A percentile compares a stretch with the other conserved stretches of the same genome.
These are phyloP conservation scores for Penicillium psychrofluorescens DNA, from an alignment of 495 filamentous ascomycete genomes.

Conservation along the genomic window DNA sequence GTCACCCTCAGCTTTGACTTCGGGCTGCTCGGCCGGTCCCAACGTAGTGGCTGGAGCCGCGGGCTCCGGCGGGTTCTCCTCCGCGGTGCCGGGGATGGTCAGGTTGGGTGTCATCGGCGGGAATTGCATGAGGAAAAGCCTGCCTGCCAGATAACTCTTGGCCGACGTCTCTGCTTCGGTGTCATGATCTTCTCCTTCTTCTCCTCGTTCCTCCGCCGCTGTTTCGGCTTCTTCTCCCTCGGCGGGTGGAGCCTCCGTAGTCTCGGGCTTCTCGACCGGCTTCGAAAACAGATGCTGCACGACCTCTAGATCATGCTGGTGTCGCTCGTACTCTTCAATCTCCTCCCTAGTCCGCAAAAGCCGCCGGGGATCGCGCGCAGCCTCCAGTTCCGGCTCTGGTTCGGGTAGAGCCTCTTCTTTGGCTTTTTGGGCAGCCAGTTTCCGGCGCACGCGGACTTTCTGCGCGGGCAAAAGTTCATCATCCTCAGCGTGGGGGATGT, in stretches of 20 bases:
- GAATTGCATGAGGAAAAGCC: constrained; percentile 49
- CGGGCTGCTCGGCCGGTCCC: constrained; percentile 4
- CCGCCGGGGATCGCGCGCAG: constrained; percentile 24
- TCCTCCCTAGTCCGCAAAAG: constrained; percentile 38
- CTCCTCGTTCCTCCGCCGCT: background rate
- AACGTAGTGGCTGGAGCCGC: constrained; percentile 1
- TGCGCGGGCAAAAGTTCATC: constrained; percentile 33
- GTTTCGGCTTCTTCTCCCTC: constrained; percentile 5
- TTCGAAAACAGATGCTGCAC: constrained; percentile 28
- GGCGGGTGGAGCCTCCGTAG: constrained; percentile 5
- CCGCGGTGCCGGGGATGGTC: constrained; percentile 17
- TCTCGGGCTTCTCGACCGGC: constrained; percentile 6
- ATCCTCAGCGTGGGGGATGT: constrained; percentile 24
- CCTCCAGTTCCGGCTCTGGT: constrained; percentile 1
- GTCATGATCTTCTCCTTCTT: constrained; percentile 3
- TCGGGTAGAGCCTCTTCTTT: constrained; percentile 11
- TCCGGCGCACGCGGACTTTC: constrained; percentile 32
- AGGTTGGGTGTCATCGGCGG: constrained; percentile 48
- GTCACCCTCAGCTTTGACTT: constrained; percentile 28
- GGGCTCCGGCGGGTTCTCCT: constrained; percentile 6
- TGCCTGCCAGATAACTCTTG: constrained; percentile 18
- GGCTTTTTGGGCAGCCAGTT: constrained; percentile 9
- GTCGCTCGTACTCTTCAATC: constrained; percentile 40
- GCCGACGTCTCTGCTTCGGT: constrained; percentile 1
- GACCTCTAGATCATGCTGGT: constrained; percentile 30